Conservation (phyloP, 2,329 filamentous ascomycete species). For the Sporothrix globosa region DNA sequence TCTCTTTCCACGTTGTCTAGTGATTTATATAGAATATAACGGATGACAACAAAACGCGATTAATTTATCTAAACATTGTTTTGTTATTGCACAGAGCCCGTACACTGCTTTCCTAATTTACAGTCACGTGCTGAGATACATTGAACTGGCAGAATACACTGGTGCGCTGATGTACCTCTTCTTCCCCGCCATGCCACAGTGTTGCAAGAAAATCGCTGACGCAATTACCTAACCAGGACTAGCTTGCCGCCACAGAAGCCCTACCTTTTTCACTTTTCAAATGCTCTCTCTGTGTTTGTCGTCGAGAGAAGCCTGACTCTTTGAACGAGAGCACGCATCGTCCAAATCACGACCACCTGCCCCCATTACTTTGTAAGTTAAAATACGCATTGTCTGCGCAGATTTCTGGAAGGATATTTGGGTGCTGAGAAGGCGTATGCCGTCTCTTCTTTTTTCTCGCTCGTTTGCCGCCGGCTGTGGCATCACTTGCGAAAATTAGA, state of each 20-base stretch:
- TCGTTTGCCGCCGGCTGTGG: not conserved
- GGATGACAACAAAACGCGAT: not conserved
- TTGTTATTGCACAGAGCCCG: not conserved
- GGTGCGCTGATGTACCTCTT: not conserved
- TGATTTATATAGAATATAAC: not conserved
- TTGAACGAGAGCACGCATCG: constrained; percentile 2
- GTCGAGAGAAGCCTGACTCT: not conserved
- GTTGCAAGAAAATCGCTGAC: constrained; percentile 19
- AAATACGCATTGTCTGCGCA: not conserved
- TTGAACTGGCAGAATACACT: not conserved
- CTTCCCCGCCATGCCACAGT: constrained; percentile 29
- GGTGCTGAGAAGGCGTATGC: not conserved
- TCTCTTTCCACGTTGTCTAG: not conserved
- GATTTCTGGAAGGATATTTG: not conserved
- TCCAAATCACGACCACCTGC: not conserved
- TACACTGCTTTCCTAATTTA: not conserved
- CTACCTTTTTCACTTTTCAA: constrained; percentile 32
- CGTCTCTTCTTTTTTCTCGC: not conserved
- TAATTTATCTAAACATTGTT: not conserved
- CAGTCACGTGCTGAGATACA: constrained; percentile 3
- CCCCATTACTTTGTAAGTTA: constrained; percentile 2
- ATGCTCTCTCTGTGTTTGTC: constrained; percentile 1
- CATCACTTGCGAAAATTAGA: constrained; percentile 28
- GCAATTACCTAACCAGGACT: constrained; percentile 28
- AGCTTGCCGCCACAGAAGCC: constrained; percentile 32